These are phyloP conservation scores for Dipodascopsis tothii DNA, from an alignment of 805 yeast species.

Conservation along the genomic window DNA sequence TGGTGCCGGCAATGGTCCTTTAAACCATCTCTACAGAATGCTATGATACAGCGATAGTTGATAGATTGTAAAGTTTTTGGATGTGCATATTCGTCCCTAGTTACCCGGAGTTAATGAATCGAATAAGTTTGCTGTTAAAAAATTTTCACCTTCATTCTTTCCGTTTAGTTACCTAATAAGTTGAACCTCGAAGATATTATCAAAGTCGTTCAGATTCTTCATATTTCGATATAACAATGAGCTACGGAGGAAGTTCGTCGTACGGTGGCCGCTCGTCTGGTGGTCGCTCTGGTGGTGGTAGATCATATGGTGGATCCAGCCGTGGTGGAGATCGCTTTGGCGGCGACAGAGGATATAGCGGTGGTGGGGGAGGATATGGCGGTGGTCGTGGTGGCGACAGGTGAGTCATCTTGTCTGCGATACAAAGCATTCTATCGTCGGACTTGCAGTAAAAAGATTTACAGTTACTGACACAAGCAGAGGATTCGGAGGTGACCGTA, in stretches of 20 bases:
- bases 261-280: constrained; percentile 1
- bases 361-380: constrained; percentile 32
- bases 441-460: constrained; percentile 29
- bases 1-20: constrained; percentile 58
- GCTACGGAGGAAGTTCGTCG: background rate
- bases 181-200: too few species aligned
- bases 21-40: constrained; percentile 46
- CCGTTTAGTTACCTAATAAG: too few species aligned
- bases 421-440: constrained; percentile 32
- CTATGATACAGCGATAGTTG: background rate
- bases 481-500: constrained; percentile 35
- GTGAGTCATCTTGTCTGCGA: constrained; percentile 35
- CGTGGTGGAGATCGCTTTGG: background rate
- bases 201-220: too few species aligned
- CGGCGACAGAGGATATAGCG: constrained; percentile 25
- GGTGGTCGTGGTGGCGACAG: constrained; percentile 30
- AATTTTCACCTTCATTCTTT: too few species aligned
- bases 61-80: too few species aligned
- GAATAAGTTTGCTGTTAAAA: too few species aligned
- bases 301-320: constrained; percentile 4
- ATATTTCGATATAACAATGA: background rate
- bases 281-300: constrained; percentile 3
- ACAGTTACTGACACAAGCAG: constrained; percentile 6
- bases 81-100: too few species aligned
- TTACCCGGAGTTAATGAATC: too few species aligned